Percentiles rank a stretch among this genome's conserved stretches.
phyloP scores from a whole-genome alignment of 768 basidiomycete species.

The Lactifluus pinguis region DNA sequence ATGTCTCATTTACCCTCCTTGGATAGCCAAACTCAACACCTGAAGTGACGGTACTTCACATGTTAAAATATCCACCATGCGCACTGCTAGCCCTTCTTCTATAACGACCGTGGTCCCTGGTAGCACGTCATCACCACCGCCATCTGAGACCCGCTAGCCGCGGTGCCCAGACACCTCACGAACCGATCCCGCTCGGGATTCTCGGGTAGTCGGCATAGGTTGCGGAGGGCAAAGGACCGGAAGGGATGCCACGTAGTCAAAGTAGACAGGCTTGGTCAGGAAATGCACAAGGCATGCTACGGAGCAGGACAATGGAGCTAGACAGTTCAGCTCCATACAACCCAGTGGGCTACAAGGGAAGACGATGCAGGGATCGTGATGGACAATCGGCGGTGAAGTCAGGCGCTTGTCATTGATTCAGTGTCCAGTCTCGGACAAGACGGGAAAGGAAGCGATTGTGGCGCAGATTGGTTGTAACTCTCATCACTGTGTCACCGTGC shows the following conservation, averaged over 20 bases:
- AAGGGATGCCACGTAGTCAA: constrained; percentile 1
- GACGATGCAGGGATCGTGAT: constrained; percentile 74
- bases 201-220: not conserved
- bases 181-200: not conserved
- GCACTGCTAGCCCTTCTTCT: constrained; percentile 26
- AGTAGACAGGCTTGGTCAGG: constrained; percentile 11
- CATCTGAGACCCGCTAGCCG: not conserved
- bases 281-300: constrained; percentile 35
- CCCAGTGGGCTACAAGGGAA: constrained; percentile 31
- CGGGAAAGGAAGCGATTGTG: constrained; percentile 26
- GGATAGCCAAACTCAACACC: not conserved
- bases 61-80: not conserved
- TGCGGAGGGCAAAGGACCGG: constrained; percentile 2
- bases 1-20: not conserved
- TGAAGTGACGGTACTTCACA: not conserved
- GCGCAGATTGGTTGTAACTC: constrained; percentile 14
- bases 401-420: too few relatives aligned
- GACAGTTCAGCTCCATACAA: constrained; percentile 30
- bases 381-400: constrained; percentile 33
- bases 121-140: not conserved
- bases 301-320: not conserved
- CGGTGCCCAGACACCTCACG: not conserved
- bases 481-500: not conserved
- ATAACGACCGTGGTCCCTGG: too few relatives aligned
- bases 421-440: constrained; percentile 6